Evolutionary conservation across 768 basidiomycete species (phyloP).

Genomic region (Leccinellum luteum): DNA sequence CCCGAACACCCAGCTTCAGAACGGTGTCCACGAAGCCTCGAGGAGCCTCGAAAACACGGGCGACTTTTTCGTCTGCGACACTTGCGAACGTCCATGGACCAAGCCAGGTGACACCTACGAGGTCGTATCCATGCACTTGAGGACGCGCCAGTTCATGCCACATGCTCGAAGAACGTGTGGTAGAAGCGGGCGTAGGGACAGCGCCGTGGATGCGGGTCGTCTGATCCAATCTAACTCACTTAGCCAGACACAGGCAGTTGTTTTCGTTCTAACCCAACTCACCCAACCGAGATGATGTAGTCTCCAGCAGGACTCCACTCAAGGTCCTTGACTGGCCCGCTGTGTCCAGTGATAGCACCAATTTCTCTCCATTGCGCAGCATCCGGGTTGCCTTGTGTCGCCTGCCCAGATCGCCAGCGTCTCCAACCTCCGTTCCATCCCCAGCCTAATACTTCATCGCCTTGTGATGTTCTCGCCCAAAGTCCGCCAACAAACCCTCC

Average conservation of each 20-base stretch:
- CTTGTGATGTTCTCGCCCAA: constrained; percentile 56
- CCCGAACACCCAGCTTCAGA: constrained; percentile 47
- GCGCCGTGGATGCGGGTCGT: constrained; percentile 87
- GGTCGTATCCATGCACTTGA: constrained; percentile 95
- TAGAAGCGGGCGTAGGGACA: constrained; percentile 24
- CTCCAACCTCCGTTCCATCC: constrained; percentile 97
- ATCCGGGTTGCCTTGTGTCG: constrained; percentile 16
- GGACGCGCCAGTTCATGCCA: constrained; percentile 94
- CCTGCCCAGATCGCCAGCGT: constrained; percentile 60
- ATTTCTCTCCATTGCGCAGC: constrained; percentile 68
- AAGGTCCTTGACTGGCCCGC: constrained; percentile 72
- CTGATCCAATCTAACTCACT: constrained; percentile 69
- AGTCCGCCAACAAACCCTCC: constrained; percentile 91
- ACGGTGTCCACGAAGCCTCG: constrained; percentile 68
- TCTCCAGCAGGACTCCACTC: constrained; percentile 86
- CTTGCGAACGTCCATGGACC: constrained; percentile 78
- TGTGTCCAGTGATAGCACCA: constrained; percentile 85
- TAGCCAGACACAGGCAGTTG: neutral
- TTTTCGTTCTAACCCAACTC: constrained; percentile 19
- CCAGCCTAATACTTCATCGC: constrained; percentile 71
- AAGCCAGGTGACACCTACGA: constrained; percentile 77
- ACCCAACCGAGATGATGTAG: constrained; percentile 87
- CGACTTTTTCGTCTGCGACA: constrained; percentile 95
- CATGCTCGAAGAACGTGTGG: constrained; percentile 18
- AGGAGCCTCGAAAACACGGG: constrained; percentile 91